These are phyloP conservation scores for Musa schizocarpa DNA, from an alignment of 176 grass and related monocot genomes.

Conservation along the genomic window DNA sequence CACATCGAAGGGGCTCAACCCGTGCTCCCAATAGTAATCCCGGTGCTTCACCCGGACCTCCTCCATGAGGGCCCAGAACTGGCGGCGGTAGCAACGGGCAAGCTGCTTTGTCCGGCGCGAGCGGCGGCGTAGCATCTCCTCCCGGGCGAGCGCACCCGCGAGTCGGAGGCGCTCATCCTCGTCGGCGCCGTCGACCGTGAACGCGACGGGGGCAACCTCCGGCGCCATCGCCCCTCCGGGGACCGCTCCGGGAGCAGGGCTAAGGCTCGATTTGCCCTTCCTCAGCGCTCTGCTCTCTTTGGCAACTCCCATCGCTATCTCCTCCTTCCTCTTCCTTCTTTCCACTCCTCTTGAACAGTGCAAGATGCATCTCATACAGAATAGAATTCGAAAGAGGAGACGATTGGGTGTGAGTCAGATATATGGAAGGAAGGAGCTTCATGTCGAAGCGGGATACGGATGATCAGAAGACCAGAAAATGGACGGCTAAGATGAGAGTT, in stretches of 20 bases:
- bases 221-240: not conserved
- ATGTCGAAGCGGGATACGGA: too few species aligned
- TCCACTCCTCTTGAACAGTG: not conserved
- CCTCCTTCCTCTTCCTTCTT: not conserved
- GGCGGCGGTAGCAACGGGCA: not conserved
- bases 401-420: not conserved
- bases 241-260: not conserved
- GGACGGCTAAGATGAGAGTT: too few species aligned
- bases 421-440: too few species aligned
- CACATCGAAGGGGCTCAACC: constrained; percentile 28
- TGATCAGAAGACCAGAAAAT: too few species aligned
- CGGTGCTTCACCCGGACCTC: constrained; percentile 36
- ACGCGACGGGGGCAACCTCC: not conserved
- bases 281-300: not conserved
- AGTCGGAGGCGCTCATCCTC: constrained; percentile 25
- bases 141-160: constrained; percentile 13
- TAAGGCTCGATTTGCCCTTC: not conserved
- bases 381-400: not conserved
- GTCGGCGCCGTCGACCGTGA: not conserved
- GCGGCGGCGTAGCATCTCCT: constrained; percentile 36
- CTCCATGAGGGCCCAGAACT: constrained; percentile 37
- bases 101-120: constrained; percentile 19
- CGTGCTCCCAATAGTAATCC: constrained; percentile 40
- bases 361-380: not conserved
- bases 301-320: not conserved